Conservation (phyloP, 2,329 filamentous ascomycete genomes). For the Colletotrichum liaoningense region DNA sequence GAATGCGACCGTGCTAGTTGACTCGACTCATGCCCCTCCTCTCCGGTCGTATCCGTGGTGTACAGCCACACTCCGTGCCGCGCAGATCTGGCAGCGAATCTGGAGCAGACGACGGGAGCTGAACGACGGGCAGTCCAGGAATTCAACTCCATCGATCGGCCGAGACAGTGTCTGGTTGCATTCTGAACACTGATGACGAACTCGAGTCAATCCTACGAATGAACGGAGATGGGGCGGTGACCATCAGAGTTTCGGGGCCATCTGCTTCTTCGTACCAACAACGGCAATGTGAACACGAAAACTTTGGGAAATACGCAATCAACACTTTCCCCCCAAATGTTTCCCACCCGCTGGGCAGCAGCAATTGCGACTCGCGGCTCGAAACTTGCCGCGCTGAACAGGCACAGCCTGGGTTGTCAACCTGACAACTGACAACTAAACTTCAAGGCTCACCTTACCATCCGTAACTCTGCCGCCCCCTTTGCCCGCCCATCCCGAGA, state of each 20-base stretch:
- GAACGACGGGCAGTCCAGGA: neutral
- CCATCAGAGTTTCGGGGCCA: neutral
- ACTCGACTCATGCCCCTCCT: neutral
- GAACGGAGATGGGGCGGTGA: neutral
- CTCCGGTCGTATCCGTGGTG: constrained; percentile 4
- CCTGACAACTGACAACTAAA: neutral
- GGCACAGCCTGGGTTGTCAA: constrained; percentile 17
- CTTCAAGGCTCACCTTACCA: neutral
- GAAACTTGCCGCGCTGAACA: constrained; percentile 10
- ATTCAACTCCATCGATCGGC: neutral
- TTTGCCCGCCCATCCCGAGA: constrained; percentile 7
- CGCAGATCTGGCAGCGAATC: neutral
- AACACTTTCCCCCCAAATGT: neutral
- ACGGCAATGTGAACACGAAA: neutral
- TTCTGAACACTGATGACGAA: constrained; percentile 20
- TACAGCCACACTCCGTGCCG: constrained; percentile 12
- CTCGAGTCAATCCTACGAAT: neutral
- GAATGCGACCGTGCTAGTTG: constrained; percentile 2
- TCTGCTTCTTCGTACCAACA: neutral
- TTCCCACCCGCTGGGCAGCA: neutral
- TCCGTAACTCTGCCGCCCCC: neutral
- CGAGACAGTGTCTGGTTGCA: constrained; percentile 31
- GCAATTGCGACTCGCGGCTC: neutral
- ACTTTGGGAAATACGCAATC: neutral
- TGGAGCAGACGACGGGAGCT: neutral